Percentiles rank a stretch among this genome's conserved stretches.
Evolutionary conservation across 2,329 filamentous ascomycete genomes (phyloP).

Genomic region (Parastagonospora nodorum): DNA sequence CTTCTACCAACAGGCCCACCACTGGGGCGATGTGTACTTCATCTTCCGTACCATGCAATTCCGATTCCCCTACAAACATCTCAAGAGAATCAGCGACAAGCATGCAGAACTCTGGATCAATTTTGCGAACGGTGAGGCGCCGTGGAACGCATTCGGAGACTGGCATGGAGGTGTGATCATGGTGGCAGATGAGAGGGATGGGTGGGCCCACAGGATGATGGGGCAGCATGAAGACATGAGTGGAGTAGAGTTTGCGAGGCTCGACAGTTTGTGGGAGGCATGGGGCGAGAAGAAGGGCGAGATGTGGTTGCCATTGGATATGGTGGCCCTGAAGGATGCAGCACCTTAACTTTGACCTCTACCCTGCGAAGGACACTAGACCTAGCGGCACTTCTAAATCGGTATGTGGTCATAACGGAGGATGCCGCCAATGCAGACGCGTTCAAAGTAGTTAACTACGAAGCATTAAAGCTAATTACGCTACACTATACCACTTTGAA

Average conservation of each 20-base stretch:
- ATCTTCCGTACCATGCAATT: constrained; percentile 31
- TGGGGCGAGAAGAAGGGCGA: constrained; percentile 16
- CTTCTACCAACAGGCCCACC: constrained; percentile 28
- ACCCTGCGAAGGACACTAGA: too few relatives aligned
- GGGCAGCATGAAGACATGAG: constrained; percentile 15
- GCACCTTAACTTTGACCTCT: neutral
- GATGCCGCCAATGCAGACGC: neutral
- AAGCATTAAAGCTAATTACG: neutral
- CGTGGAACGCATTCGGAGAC: constrained; percentile 21
- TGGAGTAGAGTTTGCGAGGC: constrained; percentile 14
- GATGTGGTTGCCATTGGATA: constrained; percentile 12
- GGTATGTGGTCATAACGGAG: neutral
- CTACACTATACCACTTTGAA: too few relatives aligned
- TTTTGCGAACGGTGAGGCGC: constrained; percentile 25
- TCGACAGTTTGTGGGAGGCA: constrained; percentile 16
- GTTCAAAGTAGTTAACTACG: neutral
- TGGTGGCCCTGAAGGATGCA: constrained; percentile 2
- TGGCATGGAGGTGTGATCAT: constrained; percentile 17
- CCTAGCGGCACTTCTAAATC: neutral
- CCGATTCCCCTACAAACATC: constrained; percentile 14
- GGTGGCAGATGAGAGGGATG: constrained; percentile 27
- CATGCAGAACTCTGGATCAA: constrained; percentile 27
- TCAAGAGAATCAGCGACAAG: constrained; percentile 23
- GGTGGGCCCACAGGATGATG: constrained; percentile 24
- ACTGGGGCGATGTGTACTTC: constrained; percentile 37